Percentiles rank a stretch among this genome's conserved stretches.
Evolutionary conservation across 352 stramenopile species (phyloP).

Genomic region (Pythium dissimile): DNA sequence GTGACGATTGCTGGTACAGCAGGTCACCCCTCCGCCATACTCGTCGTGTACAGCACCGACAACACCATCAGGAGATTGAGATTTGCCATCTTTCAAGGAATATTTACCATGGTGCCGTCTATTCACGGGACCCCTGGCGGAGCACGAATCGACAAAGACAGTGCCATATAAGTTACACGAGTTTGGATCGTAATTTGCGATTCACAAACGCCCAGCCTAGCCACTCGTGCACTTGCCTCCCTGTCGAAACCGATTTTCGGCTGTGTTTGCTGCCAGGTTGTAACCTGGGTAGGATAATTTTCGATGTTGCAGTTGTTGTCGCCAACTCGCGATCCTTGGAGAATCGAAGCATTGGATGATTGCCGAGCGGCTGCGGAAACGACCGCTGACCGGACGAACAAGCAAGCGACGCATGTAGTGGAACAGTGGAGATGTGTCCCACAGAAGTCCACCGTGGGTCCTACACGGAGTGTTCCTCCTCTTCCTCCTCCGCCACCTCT

Average conservation of each 20-base stretch:
- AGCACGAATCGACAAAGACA: conserved; percentile 1
- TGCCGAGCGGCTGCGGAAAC: background rate
- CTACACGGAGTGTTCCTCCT: background rate
- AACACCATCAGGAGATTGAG: too few species aligned
- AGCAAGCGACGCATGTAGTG: background rate
- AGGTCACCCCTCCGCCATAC: too few species aligned
- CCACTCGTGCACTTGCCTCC: conserved; percentile 18
- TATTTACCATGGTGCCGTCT: too few species aligned
- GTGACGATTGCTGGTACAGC: too few species aligned
- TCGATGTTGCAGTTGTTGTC: background rate
- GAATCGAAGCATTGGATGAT: background rate
- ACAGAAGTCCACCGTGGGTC: background rate
- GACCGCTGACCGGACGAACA: too few species aligned
- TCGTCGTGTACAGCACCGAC: too few species aligned
- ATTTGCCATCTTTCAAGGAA: too few species aligned
- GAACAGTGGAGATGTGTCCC: conserved; percentile 9
- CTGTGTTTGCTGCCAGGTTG: background rate
- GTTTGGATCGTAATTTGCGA: too few species aligned
- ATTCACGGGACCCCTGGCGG: background rate
- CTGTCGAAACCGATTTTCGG: conserved; percentile 22
- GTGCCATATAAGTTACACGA: too few species aligned
- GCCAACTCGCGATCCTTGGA: too few species aligned
- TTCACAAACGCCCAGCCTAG: background rate
- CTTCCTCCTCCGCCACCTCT: background rate
- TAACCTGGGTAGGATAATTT: background rate